phyloP scores from a whole-genome alignment of 1,284 basidiomycete species.

The Rhodotorula sp. region DNA sequence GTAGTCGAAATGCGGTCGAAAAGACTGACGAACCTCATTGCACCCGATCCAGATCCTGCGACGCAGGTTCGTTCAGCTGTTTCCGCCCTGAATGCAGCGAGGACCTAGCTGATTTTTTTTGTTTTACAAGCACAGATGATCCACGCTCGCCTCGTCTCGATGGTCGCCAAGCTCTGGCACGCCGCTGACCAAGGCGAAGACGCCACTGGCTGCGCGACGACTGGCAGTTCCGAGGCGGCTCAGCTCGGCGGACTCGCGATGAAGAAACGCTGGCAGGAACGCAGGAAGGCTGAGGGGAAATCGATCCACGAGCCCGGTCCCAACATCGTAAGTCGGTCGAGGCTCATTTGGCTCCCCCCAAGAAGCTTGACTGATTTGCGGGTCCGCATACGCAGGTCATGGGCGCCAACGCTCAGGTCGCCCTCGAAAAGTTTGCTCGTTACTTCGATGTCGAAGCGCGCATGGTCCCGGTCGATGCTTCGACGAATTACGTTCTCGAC shows the following conservation, averaged over 20 bases:
- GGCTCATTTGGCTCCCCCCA: background rate
- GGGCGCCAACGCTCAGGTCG: conserved; percentile 77
- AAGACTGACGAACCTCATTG: background rate
- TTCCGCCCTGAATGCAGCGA: no score
- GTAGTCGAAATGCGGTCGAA: background rate
- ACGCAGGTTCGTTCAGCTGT: no score
- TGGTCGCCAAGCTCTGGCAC: conserved; percentile 90
- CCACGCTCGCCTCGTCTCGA: conserved; percentile 78
- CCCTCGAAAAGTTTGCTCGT: conserved; percentile 72
- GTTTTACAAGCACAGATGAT: conserved; percentile 48
- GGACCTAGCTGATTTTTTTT: no score
- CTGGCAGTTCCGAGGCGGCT: conserved; percentile 75
- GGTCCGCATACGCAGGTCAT: conserved; percentile 52
- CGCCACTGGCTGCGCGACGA: conserved; percentile 87
- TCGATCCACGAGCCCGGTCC: conserved; percentile 56
- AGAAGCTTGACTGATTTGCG: background rate
- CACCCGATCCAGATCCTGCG: no score
- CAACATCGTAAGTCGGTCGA: conserved; percentile 55
- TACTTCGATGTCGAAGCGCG: conserved; percentile 84
- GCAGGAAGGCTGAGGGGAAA: conserved; percentile 80
- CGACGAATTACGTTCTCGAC: conserved; percentile 77
- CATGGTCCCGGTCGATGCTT: conserved; percentile 68
- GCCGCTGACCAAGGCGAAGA: conserved; percentile 64
- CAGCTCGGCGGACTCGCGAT: conserved; percentile 69
- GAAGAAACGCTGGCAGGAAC: conserved; percentile 91